These are phyloP conservation scores for Rubia tinctorum DNA, from an alignment of 305 asterid species.

Conservation along the genomic window DNA sequence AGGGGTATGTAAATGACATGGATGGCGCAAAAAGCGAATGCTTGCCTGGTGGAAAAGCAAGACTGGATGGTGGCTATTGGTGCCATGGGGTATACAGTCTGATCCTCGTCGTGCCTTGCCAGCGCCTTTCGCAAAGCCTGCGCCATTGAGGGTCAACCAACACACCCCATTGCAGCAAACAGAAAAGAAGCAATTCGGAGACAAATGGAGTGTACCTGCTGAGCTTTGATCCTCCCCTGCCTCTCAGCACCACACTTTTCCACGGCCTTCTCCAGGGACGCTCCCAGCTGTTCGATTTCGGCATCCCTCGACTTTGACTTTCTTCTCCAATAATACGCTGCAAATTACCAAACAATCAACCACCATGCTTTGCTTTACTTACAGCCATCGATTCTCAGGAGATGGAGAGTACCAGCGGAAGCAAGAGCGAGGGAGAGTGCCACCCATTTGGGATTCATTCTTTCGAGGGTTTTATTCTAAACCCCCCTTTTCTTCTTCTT, in stretches of 20 bases:
- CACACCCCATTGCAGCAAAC: not conserved
- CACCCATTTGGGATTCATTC: conserved; percentile 13
- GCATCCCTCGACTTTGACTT: conserved; percentile 33
- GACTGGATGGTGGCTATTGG: conserved; percentile 77
- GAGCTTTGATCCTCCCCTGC: conserved; percentile 92
- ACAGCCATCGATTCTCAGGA: too few species aligned
- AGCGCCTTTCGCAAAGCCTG: conserved; percentile 72
- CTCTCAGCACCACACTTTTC: conserved; percentile 81
- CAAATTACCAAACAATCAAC: not conserved
- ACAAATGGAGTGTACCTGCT: too few species aligned
- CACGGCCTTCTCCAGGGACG: conserved; percentile 48
- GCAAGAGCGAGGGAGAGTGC: conserved; percentile 14
- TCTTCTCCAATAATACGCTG: conserved; percentile 58
- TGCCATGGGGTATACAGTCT: conserved; percentile 69
- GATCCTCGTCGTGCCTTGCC: too few species aligned
- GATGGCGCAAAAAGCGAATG: not conserved
- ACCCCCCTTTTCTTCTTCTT: not conserved
- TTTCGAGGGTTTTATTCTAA: conserved; percentile 9
- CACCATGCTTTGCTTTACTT: too few species aligned
- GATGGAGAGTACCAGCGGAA: conserved; percentile 14
- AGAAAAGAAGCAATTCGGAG: too few species aligned
- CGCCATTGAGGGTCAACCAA: too few species aligned
- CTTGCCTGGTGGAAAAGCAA: conserved; percentile 81
- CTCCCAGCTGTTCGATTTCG: conserved; percentile 56
- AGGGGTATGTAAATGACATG: not conserved